Evolutionary conservation across 208 protist species (phyloP).

Genomic region (Leishmania guyanensis): DNA sequence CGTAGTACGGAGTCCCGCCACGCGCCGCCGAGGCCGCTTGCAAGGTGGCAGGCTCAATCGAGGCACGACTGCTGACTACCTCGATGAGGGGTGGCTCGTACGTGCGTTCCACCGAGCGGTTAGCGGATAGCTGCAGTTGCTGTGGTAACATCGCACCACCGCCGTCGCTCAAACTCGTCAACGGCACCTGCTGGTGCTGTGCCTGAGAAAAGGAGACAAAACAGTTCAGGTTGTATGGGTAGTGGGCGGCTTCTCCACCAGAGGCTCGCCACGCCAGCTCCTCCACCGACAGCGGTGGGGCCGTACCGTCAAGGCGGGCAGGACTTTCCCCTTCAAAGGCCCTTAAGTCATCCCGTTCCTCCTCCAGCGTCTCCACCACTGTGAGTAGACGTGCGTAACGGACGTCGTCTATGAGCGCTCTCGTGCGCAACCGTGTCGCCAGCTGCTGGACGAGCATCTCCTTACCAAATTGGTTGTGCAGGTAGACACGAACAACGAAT

Average conservation of each 20-base stretch:
- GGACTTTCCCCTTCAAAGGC: background rate
- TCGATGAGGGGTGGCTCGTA: slow-evolving; percentile 49
- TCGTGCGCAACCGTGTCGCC: slow-evolving; percentile 51
- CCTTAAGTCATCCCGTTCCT: slow-evolving; percentile 9
- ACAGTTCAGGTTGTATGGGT: slow-evolving; percentile 35
- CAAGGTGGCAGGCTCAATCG: slow-evolving; percentile 40
- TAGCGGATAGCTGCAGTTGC: background rate
- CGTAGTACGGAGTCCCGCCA: slow-evolving; percentile 55
- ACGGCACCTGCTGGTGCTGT: background rate
- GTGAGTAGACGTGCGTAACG: slow-evolving; percentile 51
- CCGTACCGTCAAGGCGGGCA: background rate
- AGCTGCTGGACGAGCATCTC: slow-evolving; percentile 70
- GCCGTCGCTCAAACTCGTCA: background rate
- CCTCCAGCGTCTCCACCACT: slow-evolving; percentile 43
- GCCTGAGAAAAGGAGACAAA: slow-evolving; percentile 44
- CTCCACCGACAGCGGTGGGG: slow-evolving; percentile 14
- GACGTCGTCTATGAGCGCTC: slow-evolving; percentile 55
- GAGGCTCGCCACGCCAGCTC: slow-evolving; percentile 25
- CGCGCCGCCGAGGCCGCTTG: slow-evolving; percentile 26
- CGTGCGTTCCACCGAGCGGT: background rate
- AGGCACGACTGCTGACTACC: slow-evolving; percentile 47
- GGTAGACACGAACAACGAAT: slow-evolving; percentile 69
- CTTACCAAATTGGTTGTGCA: slow-evolving; percentile 88
- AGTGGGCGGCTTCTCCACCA: slow-evolving; percentile 36
- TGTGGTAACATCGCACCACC: background rate